Base-by-base conservation (phyloP, 1,284 basidiomycete genomes). In the Ceratobasidium sp. region DNA sequence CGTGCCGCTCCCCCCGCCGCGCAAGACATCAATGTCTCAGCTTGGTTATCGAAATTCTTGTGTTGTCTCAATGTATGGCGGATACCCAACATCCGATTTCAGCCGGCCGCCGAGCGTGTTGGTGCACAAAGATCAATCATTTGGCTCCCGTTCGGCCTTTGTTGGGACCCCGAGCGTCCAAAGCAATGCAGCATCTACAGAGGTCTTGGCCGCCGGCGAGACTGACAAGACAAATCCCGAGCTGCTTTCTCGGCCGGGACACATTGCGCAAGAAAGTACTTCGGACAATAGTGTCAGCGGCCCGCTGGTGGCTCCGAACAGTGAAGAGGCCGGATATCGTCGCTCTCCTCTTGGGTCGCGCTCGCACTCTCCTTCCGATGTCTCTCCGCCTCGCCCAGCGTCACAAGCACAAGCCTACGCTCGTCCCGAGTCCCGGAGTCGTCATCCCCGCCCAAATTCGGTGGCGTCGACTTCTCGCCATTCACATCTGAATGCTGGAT, bases 371-470 rank as follows among this genome's bases (percentile, higher is more conserved):
- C 68, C 52, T 22, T 43, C 56, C 17, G 22, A 40, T 32, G 11
- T 37, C n/a, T 34, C 66, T 1, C 29, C 51, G 25, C 51, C 66
- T 19, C 66, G 66, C 17, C 62, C 62, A 6, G 43, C 62, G 13
- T 65, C 62, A 1, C 62, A 65, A 34, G 9, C 40, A 40, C 34
- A 65, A 7, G 22, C 15, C 9, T 19, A 22, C 22, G 1, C 22
- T 17, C 68, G 68, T 17, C 68, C 56, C 5, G 68, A 70, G 19
- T 70, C 68, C 5, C 68, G 56, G 3, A 54, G 25, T 6, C 34
- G 96, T 96, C 0, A 93, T 92, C 22, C 95, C 99, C 82, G 80
- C 99, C 13, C 87, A 96, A 0, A 92, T 95, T 0, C 92, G 96
- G 69, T 92, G 96, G 83, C 91, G 97, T 43, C 92, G 94, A 0